Evolutionary conservation across 1,139 yeast genomes (phyloP), one percentile per base, ranked within the genome.

Genomic region (Candida dubliniensis): DNA sequence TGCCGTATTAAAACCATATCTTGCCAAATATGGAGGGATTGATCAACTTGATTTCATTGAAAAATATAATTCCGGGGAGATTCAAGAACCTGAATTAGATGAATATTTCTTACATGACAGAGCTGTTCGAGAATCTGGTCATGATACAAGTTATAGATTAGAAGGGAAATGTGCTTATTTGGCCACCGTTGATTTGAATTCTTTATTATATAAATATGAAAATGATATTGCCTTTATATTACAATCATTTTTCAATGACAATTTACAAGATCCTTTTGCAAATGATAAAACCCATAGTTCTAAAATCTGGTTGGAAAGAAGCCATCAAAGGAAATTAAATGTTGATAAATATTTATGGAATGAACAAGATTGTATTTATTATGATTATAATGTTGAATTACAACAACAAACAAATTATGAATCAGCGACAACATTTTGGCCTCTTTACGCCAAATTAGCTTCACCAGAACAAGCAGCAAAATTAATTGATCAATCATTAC

Each of bases 61-160:
- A 41, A 69, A 74, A 61, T 93, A 91, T 67, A 89, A 93, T 58
- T 66, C 71, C 39, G 85, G 85, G 5, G 67, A 73, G 46, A 74
- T 91, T 27, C 48, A 67, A 8, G 97, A 89, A 57, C 95, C 96
- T 0, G 81, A 74, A 12, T 72, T 93, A 45, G 99, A 93, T 59
- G 90, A 82, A 51, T 95, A 89, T 64, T 88, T 93, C 63, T 64
- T 87, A 44, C 96, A 93, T 61, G 99, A 93, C 64, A 77, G 98
- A 49, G 98, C 96, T 1, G 96, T 93, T 12, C 79, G 99, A 59
- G 99, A 93, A 66, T 85, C 95, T 37, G 99, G 99, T 1, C 99
- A 93, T 63, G 99, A 93, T 62, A 95, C 98, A 0, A 77, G 93
- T 2, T 90, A 91, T 61, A 76, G 99, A 57, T 71, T 93, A 44